Base-by-base conservation (phyloP, 805 yeast genomes). In the Ascoidea tarda region DNA sequence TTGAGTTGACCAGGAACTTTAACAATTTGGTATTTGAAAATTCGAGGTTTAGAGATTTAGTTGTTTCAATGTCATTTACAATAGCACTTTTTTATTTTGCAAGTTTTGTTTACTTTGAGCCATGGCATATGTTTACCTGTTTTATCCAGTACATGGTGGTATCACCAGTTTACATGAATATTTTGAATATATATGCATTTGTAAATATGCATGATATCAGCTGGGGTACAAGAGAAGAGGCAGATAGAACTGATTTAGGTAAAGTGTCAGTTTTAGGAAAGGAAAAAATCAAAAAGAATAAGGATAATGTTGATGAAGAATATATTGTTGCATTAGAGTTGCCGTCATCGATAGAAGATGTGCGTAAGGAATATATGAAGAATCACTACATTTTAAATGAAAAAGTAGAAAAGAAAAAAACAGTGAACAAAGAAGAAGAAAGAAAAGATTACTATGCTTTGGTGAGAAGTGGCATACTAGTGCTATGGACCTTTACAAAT, bases 221-320 rank as follows among this genome's bases (percentile, higher is more conserved):
- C 3, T 91, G 98, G 98, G 98, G 98, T 65, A 91, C 96, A 3
- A 89, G 90, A 66, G 96, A 96, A 50, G 87, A 82, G 50, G 75
- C 79, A 49, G 63, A 79, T 72, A 63, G 78, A 72, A 68, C 95
- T 5, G 58, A 55, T 77, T 73, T 93, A 60, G 98, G 58, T 28
- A 55, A 83, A 48, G 96, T 96, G 31, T 50, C 82, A 81, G 61
- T 67, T 38, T 67, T 63, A 10, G 50, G 31, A 6, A 21, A 16
- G 16, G 46, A 33, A 32, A 49, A 52, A 16, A 52, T 8, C 8
- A 86, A 83, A 60, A 75, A 87, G 3, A 31, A 28, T 16, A 46
- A 28, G 6, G 38, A 42, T 3, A 31, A 32, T 14, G 21, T 42
- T n/a, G 52, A 45, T n/a, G 28, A 50, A 28, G 52, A 50, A 32